phyloP scores from a whole-genome alignment of 208 protist genomes.

The Balamuthia mandrillaris region DNA sequence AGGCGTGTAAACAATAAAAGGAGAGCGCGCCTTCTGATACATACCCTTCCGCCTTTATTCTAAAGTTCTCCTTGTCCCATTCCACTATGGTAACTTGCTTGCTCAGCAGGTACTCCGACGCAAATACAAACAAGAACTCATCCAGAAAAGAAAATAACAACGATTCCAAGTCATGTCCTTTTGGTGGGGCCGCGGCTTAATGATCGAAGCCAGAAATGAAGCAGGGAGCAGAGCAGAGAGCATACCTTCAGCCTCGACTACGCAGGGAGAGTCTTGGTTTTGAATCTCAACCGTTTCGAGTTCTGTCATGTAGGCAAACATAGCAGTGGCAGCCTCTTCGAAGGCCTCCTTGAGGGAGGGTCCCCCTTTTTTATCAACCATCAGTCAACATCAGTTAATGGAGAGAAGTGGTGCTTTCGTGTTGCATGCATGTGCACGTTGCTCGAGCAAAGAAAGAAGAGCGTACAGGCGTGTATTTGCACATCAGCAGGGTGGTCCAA shows the following conservation, averaged over 20 bases:
- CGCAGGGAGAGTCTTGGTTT: neutral
- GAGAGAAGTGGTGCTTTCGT: neutral
- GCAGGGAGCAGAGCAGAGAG: neutral
- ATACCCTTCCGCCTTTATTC: conserved; percentile 13
- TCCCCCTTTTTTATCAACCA: neutral
- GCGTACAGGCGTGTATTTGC: conserved; percentile 29
- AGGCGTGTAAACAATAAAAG: no score
- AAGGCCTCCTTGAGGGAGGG: neutral
- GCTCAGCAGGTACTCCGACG: neutral
- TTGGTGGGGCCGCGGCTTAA: neutral
- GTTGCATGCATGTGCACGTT: neutral
- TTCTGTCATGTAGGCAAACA: conserved; percentile 43
- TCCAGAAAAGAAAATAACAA: conserved; percentile 28
- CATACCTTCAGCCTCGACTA: conserved; percentile 21
- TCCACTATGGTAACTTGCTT: conserved; percentile 29
- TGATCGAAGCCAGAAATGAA: neutral
- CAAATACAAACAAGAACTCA: conserved; percentile 37
- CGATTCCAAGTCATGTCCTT: conserved; percentile 35
- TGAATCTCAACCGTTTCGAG: conserved; percentile 10
- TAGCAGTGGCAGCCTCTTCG: conserved; percentile 19
- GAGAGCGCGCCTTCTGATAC: no score
- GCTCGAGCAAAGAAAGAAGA: neutral
- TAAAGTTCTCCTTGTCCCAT: conserved; percentile 31
- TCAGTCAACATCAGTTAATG: neutral
- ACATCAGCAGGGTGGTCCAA: conserved; percentile 40